Evolutionary conservation across 176 grass and related monocot species (phyloP), one percentile per base, ranked within the genome.

Genomic region (Aegilops tauschii): DNA sequence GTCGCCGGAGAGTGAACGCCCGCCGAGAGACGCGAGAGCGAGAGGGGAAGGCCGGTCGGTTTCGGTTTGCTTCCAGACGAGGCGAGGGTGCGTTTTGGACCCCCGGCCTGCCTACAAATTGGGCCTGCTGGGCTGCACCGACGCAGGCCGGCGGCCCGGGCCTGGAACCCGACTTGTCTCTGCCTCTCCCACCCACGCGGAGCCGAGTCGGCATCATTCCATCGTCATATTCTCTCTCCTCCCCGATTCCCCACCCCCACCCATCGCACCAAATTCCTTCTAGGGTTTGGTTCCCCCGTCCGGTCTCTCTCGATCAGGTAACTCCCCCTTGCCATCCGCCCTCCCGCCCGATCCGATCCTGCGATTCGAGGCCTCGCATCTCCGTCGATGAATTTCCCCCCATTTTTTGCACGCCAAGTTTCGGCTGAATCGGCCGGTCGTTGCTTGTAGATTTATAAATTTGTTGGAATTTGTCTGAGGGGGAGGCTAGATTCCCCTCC

Each of bases 221-320:
- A 77, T 56, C 17, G 36, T 36, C 54, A 20, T 82, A 69, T 32
- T 76, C 69, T 37, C 66, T 23, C 73, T 40, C 8, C 2, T 10
- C 37, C 34, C 68, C 44, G 23, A 62, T 74, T 28, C 40, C 71
- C 27, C 40, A 59, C 59, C 31, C 39, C 82, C n/a, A 63, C 12
- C 35, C 67, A 40, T 16, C n/a, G 66, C 74, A 20, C 28, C 8
- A 25, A 29, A 6, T 29, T 72, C 14, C 36, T 66, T 54, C 73
- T 73, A 86, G 83, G 84, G 84, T 86, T 83, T 66, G 84, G 84
- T 83, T 67, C 45, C 80, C 66, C 3, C 44, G 74, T 32, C 27
- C 66, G 56, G 73, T 66, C 66, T 34, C 31, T 25, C 80, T 73
- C 75, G 34, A 45, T 49, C 80, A 86, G 89, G 89, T 87, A 90